Evolutionary conservation across 1,284 basidiomycete genomes (phyloP).

Genomic region (Leccinum solheimii): DNA sequence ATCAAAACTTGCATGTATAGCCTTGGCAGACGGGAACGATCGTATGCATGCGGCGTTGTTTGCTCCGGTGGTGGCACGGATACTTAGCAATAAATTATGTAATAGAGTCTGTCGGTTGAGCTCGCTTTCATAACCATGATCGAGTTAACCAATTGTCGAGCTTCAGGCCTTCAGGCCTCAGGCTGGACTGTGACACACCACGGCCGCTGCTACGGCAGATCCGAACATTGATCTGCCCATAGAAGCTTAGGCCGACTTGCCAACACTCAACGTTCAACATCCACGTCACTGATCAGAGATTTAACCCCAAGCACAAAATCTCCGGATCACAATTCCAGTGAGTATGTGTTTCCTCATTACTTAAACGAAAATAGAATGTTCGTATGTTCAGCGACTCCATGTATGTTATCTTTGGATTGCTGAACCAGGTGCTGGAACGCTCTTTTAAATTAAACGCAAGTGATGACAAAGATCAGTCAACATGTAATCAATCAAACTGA

Average conservation of each 20-base stretch:
- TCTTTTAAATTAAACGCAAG: neutral
- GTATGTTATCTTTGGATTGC: neutral
- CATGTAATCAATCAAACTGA: slow-evolving; percentile 3
- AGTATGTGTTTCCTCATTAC: neutral
- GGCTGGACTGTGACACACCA: neutral
- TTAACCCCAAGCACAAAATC: neutral
- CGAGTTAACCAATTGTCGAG: neutral
- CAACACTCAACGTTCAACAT: neutral
- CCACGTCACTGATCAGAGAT: neutral
- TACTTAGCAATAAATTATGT: neutral
- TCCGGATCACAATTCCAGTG: neutral
- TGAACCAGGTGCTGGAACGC: neutral
- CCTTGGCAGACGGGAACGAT: slow-evolving; percentile 7
- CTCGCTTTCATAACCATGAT: neutral
- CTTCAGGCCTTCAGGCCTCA: too few relatives aligned
- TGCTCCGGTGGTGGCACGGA: too few relatives aligned
- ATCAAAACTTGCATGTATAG: slow-evolving; percentile 28
- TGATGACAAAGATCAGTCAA: neutral
- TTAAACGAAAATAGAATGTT: neutral
- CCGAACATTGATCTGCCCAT: neutral
- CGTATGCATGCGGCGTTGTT: neutral
- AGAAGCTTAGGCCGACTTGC: neutral
- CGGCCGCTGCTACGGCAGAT: neutral
- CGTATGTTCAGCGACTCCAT: neutral
- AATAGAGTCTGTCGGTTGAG: neutral